Conservation (phyloP, 164 flowering plant genomes). For the Echeveria elegans region DNA sequence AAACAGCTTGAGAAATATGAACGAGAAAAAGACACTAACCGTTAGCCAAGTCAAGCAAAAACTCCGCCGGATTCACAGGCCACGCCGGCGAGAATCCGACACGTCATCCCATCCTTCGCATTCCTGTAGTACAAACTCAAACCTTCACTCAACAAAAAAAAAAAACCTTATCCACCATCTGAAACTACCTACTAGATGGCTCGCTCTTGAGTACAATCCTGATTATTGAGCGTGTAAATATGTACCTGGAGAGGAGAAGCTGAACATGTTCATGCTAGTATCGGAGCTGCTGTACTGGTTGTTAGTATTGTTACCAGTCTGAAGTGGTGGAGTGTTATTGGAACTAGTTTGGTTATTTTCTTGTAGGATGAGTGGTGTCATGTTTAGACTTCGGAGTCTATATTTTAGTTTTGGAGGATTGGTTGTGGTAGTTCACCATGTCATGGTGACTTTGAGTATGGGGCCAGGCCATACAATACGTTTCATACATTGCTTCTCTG, state of each 20-base stretch:
- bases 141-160: constrained; percentile 71
- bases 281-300: not conserved
- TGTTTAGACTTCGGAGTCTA: not conserved
- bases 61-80: constrained; percentile 87
- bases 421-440: not conserved
- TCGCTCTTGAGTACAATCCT: constrained; percentile 65
- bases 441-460: not conserved
- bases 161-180: constrained; percentile 59
- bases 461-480: not conserved
- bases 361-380: not conserved
- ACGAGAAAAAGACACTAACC: constrained; percentile 39
- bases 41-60: constrained; percentile 89
- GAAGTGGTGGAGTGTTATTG: not conserved
- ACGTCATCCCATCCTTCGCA: constrained; percentile 51
- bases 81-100: constrained; percentile 62
- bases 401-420: not conserved
- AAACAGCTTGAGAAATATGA: not conserved
- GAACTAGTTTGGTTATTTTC: not conserved
- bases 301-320: not conserved
- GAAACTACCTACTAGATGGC: constrained; percentile 77
- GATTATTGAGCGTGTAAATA: too few relatives aligned
- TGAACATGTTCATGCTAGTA: not conserved
- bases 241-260: not conserved
- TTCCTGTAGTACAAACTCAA: constrained; percentile 56
- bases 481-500: too few relatives aligned